Percentiles rank a stretch among this genome's conserved stretches.
phyloP scores from a whole-genome alignment of 2,329 filamentous ascomycete species.

The Neonectria magnoliae region DNA sequence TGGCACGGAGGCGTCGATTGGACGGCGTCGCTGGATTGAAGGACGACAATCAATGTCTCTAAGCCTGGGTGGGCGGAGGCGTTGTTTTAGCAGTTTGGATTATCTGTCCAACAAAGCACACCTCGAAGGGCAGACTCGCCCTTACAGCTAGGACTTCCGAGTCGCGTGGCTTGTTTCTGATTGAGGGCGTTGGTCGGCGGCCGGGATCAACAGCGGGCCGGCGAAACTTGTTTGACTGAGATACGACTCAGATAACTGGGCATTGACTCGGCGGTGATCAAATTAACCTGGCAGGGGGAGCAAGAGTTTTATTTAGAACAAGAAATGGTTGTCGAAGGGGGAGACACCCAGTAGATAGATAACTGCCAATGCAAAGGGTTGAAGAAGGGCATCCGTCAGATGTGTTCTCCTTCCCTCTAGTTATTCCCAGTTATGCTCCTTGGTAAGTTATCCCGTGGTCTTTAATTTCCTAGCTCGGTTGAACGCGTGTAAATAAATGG shows the following conservation, averaged over 20 bases:
- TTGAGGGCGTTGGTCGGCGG: neutral
- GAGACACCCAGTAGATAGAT: neutral
- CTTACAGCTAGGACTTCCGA: neutral
- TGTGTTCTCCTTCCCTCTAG: neutral
- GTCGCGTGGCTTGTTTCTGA: slow-evolving; percentile 3
- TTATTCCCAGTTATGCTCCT: neutral
- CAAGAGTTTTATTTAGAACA: slow-evolving; percentile 7
- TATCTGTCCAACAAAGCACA: neutral
- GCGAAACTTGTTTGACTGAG: neutral
- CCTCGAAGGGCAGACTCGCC: neutral
- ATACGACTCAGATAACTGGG: neutral
- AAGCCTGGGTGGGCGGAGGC: neutral
- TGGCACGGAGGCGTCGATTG: neutral
- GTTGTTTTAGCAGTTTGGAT: neutral
- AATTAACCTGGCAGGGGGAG: neutral
- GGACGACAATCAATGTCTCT: neutral
- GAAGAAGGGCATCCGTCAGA: neutral
- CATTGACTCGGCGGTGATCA: neutral
- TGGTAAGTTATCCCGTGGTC: neutral
- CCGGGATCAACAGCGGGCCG: neutral
- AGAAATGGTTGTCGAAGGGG: neutral
- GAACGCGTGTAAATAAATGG: neutral
- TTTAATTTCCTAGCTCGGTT: slow-evolving; percentile 7
- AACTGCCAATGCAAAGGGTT: neutral
- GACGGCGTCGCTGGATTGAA: neutral